phyloP scores from a whole-genome alignment of 352 stramenopile genomes.

The Pythium biforme region DNA sequence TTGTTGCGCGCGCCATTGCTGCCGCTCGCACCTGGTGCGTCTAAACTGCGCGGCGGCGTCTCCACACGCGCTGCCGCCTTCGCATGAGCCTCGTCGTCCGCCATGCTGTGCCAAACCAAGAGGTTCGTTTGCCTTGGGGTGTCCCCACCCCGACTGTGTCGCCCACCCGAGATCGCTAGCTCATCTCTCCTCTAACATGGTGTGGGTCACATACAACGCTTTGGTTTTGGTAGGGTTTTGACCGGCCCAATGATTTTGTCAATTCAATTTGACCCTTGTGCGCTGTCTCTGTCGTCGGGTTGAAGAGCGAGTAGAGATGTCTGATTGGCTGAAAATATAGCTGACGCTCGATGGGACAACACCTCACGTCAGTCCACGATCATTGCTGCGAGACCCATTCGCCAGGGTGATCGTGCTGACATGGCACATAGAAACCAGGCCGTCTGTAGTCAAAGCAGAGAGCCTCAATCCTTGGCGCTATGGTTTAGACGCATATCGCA shows the following conservation, averaged over 20 bases:
- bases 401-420: background rate
- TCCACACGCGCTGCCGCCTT: constrained; percentile 24
- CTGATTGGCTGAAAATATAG: background rate
- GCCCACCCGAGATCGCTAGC: background rate
- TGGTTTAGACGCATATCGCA: background rate
- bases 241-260: background rate
- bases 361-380: background rate
- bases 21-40: constrained; percentile 25
- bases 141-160: background rate
- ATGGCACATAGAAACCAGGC: background rate
- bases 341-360: constrained; percentile 15
- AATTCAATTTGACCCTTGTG: constrained; percentile 4
- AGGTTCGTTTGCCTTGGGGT: background rate
- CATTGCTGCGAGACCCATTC: background rate
- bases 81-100: constrained; percentile 14
- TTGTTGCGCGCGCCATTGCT: constrained; percentile 70
- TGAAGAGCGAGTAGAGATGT: background rate
- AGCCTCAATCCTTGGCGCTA: background rate
- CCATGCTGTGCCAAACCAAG: constrained; percentile 7
- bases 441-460: constrained; percentile 6
- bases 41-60: constrained; percentile 21
- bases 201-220: constrained; percentile 9
- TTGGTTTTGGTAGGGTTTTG: background rate
- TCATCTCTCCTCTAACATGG: background rate
- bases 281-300: constrained; percentile 7